phyloP scores from a whole-genome alignment of 179 eudicot species.

The Nepenthes alata region DNA sequence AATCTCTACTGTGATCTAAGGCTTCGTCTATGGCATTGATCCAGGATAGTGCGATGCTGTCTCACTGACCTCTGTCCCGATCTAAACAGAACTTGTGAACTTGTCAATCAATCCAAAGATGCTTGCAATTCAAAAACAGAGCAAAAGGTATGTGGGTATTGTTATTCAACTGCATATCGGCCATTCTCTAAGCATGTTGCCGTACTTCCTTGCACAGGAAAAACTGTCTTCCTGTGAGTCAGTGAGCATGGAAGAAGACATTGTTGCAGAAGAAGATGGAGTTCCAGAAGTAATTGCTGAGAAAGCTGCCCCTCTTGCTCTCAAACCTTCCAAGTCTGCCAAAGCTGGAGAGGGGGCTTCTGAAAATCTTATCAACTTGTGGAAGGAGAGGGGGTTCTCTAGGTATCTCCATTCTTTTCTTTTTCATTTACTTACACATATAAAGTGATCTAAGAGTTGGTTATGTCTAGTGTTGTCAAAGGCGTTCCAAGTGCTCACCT shows the following conservation, averaged over 20 bases:
- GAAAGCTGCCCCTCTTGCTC: conserved; percentile 19
- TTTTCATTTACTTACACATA: not conserved
- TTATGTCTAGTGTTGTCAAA: not conserved
- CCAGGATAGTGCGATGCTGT: conserved; percentile 59
- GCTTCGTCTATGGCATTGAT: not conserved
- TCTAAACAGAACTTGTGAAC: conserved; percentile 23
- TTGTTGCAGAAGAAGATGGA: conserved; percentile 16
- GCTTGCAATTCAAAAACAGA: conserved; percentile 5
- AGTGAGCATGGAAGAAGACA: conserved; percentile 27
- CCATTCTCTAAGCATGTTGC: conserved; percentile 1
- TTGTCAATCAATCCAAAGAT: conserved; percentile 23
- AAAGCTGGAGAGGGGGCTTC: conserved; percentile 78
- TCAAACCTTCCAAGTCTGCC: conserved; percentile 29
- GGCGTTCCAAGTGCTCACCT: not conserved
- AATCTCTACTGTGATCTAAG: not conserved
- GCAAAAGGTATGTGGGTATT: conserved; percentile 10
- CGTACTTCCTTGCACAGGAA: conserved; percentile 28
- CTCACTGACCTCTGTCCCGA: conserved; percentile 38
- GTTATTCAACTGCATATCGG: not conserved
- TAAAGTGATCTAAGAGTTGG: not conserved
- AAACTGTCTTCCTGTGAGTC: conserved; percentile 8
- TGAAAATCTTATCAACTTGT: conserved; percentile 40
- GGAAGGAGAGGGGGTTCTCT: conserved; percentile 87
- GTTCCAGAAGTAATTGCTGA: conserved; percentile 17
- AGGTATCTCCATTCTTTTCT: conserved; percentile 30